phyloP scores from a whole-genome alignment of 305 asterid genomes.

The Andrographis paniculata region DNA sequence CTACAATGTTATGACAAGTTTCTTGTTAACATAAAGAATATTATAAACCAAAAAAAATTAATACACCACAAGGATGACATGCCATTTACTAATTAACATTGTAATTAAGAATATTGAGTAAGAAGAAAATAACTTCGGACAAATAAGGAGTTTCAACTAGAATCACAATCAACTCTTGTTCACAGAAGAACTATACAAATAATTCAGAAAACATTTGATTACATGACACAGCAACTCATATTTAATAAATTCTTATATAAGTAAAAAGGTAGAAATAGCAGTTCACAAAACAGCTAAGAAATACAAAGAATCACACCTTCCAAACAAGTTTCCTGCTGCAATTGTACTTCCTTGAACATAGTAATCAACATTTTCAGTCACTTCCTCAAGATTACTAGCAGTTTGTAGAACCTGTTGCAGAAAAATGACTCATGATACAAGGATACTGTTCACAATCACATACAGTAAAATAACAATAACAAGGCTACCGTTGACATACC shows the following conservation, averaged over 20 bases:
- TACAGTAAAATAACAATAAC: not conserved
- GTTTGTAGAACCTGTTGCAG: constrained; percentile 76
- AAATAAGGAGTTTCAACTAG: constrained; percentile 8
- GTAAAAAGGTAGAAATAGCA: constrained; percentile 10
- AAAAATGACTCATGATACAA: not conserved
- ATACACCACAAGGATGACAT: no score
- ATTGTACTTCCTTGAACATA: constrained; percentile 87
- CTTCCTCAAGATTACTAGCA: constrained; percentile 95
- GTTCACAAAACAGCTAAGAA: constrained; percentile 14
- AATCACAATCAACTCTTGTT: constrained; percentile 11
- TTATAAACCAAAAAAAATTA: no score
- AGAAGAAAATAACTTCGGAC: constrained; percentile 3
- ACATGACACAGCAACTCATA: not conserved
- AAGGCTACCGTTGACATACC: constrained; percentile 34
- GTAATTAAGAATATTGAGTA: constrained; percentile 7
- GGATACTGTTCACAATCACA: not conserved
- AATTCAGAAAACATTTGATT: no score
- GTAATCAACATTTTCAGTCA: constrained; percentile 94
- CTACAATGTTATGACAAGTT: not conserved
- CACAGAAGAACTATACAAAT: constrained; percentile 12
- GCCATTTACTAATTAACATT: constrained; percentile 7
- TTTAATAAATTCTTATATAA: not conserved
- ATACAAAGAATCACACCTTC: constrained; percentile 47
- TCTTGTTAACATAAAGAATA: no score
- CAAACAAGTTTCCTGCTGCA: constrained; percentile 98